Conservation (phyloP, 768 basidiomycete genomes). For the Mycena sanguinolenta region DNA sequence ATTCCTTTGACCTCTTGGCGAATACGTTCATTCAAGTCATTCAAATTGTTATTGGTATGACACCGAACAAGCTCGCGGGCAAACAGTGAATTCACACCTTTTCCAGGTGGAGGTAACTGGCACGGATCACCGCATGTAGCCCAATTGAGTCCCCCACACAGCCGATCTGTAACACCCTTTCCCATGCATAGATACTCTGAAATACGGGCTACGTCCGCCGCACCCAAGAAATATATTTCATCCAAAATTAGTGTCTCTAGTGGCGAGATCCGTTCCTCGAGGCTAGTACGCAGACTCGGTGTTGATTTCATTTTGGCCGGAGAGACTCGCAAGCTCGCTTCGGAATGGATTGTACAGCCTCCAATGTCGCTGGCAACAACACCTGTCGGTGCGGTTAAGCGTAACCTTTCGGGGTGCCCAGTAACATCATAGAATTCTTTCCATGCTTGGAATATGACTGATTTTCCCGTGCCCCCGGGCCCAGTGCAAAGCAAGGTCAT, state of each 20-base stretch:
- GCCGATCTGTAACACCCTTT: conserved; percentile 13
- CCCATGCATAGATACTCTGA: conserved; percentile 24
- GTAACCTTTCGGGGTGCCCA: no score
- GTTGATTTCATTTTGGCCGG: no score
- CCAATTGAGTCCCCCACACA: conserved; percentile 19
- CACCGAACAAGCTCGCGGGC: no score
- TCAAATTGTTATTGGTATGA: no score
- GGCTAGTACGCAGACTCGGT: no score
- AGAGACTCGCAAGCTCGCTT: no score
- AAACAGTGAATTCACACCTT: background rate
- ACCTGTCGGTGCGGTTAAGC: no score
- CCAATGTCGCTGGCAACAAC: no score
- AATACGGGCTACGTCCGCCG: conserved; percentile 11
- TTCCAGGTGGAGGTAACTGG: conserved; percentile 11
- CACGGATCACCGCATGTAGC: conserved; percentile 25
- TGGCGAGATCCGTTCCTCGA: background rate
- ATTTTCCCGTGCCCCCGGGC: conserved; percentile 31
- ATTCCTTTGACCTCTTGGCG: no score
- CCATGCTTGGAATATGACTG: conserved; percentile 38
- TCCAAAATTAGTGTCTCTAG: conserved; percentile 25
- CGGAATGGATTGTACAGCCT: no score
- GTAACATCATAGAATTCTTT: background rate
- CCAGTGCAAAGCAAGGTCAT: conserved; percentile 7
- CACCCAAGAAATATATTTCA: conserved; percentile 28
- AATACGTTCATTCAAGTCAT: no score